phyloP scores from a whole-genome alignment of 441 rosid genomes.

The Melastoma candidum region DNA sequence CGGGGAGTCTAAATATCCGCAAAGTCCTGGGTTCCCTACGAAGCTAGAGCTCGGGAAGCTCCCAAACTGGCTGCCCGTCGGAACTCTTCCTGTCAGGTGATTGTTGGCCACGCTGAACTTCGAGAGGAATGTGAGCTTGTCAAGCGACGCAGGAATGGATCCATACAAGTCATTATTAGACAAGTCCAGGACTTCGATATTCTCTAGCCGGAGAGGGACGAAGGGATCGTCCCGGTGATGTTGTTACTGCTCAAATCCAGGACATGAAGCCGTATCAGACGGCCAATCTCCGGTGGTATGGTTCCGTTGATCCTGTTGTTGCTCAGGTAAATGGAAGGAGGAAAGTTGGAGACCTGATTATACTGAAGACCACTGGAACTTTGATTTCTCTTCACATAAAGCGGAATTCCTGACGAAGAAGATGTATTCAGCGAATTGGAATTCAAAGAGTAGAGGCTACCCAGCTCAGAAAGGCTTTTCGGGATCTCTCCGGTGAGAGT shows the following conservation, averaged over 20 bases:
- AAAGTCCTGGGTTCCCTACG: slow-evolving; percentile 79
- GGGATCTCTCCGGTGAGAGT: slow-evolving; percentile 75
- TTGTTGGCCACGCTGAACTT: slow-evolving; percentile 73
- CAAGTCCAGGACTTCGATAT: slow-evolving; percentile 65
- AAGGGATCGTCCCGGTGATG: slow-evolving; percentile 65
- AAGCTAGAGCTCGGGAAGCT: slow-evolving; percentile 81
- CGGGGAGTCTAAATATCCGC: slow-evolving; percentile 50
- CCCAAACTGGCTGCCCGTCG: slow-evolving; percentile 71
- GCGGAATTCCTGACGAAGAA: slow-evolving; percentile 43
- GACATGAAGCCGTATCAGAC: slow-evolving; percentile 69
- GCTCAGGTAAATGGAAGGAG: slow-evolving; percentile 63
- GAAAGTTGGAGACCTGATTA: slow-evolving; percentile 71
- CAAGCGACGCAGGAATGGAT: slow-evolving; percentile 56
- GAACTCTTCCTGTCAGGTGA: slow-evolving; percentile 57
- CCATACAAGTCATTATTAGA: slow-evolving; percentile 59
- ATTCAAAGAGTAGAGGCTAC: slow-evolving; percentile 43
- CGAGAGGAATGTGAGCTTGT: slow-evolving; percentile 66
- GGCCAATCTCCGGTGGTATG: slow-evolving; percentile 57
- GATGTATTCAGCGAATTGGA: slow-evolving; percentile 24
- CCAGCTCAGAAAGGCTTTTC: slow-evolving; percentile 36
- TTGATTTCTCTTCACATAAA: slow-evolving; percentile 66
- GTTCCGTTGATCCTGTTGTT: slow-evolving; percentile 56
- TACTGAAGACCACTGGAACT: slow-evolving; percentile 60
- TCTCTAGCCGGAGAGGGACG: slow-evolving; percentile 53
- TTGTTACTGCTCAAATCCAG: slow-evolving; percentile 70